Evolutionary conservation across 2,329 filamentous ascomycete species (phyloP).

Genomic region (Kalmusia sp.): DNA sequence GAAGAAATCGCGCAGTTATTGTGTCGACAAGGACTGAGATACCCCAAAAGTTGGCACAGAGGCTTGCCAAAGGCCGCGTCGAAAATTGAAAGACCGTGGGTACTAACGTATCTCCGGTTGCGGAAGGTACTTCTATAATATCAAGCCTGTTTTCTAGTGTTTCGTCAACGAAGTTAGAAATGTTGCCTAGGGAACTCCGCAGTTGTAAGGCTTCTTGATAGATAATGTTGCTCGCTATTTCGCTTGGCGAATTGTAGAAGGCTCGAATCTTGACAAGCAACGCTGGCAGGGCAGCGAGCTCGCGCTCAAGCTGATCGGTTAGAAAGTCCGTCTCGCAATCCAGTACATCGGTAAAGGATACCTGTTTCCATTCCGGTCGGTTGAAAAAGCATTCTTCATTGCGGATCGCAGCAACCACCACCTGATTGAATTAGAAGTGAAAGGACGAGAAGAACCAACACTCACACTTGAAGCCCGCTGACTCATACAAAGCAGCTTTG

Average conservation of each 20-base stretch:
- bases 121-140: background rate
- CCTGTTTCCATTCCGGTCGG: background rate
- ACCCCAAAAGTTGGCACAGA: conserved; percentile 8
- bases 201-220: background rate
- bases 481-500: conserved; percentile 3
- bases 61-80: background rate
- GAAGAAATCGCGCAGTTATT: conserved; percentile 8
- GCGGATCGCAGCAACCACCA: background rate
- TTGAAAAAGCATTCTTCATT: conserved; percentile 7
- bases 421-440: background rate
- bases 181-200: background rate
- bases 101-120: background rate
- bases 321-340: background rate
- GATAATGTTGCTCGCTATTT: background rate
- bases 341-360: background rate
- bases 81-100: conserved; percentile 2
- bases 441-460: background rate
- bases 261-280: background rate
- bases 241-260: background rate
- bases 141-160: background rate
- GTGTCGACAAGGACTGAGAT: conserved; percentile 10
- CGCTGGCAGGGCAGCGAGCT: background rate
- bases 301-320: background rate
- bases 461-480: background rate
- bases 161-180: background rate